Evolutionary conservation across 441 rosid species (phyloP).

Genomic region (Caryocar brasiliense): DNA sequence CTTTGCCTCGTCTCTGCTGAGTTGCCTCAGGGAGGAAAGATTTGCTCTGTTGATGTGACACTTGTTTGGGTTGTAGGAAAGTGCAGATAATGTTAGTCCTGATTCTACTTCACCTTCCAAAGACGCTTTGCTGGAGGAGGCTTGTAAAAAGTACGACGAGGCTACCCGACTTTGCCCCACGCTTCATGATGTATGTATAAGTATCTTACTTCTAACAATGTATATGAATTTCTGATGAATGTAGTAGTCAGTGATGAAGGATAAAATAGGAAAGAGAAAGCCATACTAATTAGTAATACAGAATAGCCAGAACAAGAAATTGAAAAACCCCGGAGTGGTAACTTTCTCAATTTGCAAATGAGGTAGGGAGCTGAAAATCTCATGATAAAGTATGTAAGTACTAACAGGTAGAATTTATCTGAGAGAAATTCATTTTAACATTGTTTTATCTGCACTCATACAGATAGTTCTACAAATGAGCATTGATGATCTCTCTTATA

Average conservation of each 20-base stretch:
- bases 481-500: too few species aligned
- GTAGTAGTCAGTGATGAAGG: too few species aligned
- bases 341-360: too few species aligned
- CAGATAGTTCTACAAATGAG: too few species aligned
- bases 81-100: slow-evolving; percentile 87
- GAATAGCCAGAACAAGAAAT: not conserved
- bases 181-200: slow-evolving; percentile 80
- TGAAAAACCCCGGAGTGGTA: not conserved
- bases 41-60: not conserved
- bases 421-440: too few species aligned
- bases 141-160: slow-evolving; percentile 91
- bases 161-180: slow-evolving; percentile 87
- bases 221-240: slow-evolving; percentile 11
- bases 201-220: slow-evolving; percentile 1
- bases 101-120: slow-evolving; percentile 93
- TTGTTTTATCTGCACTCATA: too few species aligned
- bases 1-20: not conserved
- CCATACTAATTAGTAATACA: too few species aligned
- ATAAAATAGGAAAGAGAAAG: too few species aligned
- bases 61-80: slow-evolving; percentile 58
- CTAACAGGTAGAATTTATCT: too few species aligned
- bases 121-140: slow-evolving; percentile 95
- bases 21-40: too few species aligned
- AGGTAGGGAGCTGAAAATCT: too few species aligned
- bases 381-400: too few species aligned